phyloP scores from a whole-genome alignment of 2,329 filamentous ascomycete species.

The Hymenoscyphus linearis region DNA sequence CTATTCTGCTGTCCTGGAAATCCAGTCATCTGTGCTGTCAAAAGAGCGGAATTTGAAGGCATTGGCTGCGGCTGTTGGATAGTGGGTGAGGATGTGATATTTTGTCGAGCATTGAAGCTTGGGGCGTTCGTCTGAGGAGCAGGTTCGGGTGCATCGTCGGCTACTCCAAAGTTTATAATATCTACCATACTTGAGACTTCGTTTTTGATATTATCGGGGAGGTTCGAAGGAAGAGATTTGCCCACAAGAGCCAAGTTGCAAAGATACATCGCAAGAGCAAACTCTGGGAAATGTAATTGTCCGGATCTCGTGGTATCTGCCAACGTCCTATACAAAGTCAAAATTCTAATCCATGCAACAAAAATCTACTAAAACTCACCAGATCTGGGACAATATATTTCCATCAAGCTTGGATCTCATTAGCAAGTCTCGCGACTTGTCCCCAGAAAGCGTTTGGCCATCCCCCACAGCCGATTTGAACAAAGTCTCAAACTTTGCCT shows the following conservation, averaged over 20 bases:
- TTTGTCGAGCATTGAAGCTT: constrained; percentile 58
- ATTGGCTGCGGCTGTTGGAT: constrained; percentile 71
- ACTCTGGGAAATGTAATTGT: constrained; percentile 94
- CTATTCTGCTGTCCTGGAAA: constrained; percentile 50
- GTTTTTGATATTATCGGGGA: constrained; percentile 87
- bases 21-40: constrained; percentile 64
- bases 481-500: constrained; percentile 93
- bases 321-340: constrained; percentile 59
- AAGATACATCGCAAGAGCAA: constrained; percentile 95
- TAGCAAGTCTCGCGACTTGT: constrained; percentile 86
- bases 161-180: constrained; percentile 92
- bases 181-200: constrained; percentile 99
- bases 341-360: constrained; percentile 7
- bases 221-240: constrained; percentile 65
- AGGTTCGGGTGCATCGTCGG: constrained; percentile 60
- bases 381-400: constrained; percentile 85
- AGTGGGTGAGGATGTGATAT: constrained; percentile 44
- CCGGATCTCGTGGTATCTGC: constrained; percentile 95
- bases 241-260: constrained; percentile 91
- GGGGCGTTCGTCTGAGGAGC: constrained; percentile 58
- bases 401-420: constrained; percentile 84
- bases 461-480: constrained; percentile 94
- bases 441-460: constrained; percentile 78
- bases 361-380: constrained; percentile 47
- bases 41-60: constrained; percentile 61